Evolutionary conservation across 352 stramenopile species (phyloP), one percentile per base, ranked within the genome.

Genomic region (Phytophthora sojae): DNA sequence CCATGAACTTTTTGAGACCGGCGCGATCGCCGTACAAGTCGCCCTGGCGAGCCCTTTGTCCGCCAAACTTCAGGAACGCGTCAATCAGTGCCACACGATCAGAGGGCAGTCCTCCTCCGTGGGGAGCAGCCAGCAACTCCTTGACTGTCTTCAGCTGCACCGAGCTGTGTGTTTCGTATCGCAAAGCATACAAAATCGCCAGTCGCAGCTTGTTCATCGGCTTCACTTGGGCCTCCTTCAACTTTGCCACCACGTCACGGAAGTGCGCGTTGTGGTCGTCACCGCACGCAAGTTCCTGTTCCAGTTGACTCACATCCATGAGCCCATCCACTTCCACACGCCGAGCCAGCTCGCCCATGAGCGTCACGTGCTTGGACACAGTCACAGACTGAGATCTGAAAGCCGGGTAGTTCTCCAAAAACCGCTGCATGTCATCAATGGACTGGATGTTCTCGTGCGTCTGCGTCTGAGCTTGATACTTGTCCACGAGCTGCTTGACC

Each of bases 381-480:
- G 97, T 98, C 57, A 99, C 95, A 0, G 90, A 98, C 78, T 99
- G 89, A 59, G 96, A 97, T 56, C 97, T 81, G 69, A 99, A 97
- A 37, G 98, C 94, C 9, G 97, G 97, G 77, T 99, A 99, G 65
- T 97, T 98, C 53, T 99, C 96, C 88, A 99, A 90, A 70, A 99
- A 99, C 17, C 86, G 82, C 80, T 99, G 98, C 98, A 99, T 99
- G 80, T 99, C 98, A 77, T 99, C 98, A 71, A 96, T 94, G 25
- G 86, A 94, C 61, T 91, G 75, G 61, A 96, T 96, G 76, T 85
- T 95, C 65, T 96, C 88, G 60, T 96, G 88, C 6, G 88, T 92
- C 72, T 95, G 88, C 30, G 85, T 92, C 73, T 93, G 86, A 2
- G 80, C 75, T 69, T 96, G 88, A 75, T 96, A 96, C 59, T 91